Conservation (phyloP, 2,329 filamentous ascomycete genomes). For the Aspergillus viridinutans region DNA sequence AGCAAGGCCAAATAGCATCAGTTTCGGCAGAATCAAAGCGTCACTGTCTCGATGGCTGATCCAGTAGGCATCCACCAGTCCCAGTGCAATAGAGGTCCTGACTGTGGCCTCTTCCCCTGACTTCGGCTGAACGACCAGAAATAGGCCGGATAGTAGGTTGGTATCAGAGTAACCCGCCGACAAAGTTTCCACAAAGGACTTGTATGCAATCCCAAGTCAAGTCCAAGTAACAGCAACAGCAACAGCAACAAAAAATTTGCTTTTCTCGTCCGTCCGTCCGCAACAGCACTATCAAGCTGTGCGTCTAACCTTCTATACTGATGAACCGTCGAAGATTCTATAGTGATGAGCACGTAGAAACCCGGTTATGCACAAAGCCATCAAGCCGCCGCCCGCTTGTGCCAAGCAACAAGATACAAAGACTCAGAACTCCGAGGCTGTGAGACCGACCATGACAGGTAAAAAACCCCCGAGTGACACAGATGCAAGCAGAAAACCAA, state of each 20-base stretch:
- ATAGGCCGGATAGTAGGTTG: constrained; percentile 1
- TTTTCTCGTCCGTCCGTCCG: constrained; percentile 15
- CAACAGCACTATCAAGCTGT: constrained; percentile 11
- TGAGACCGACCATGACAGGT: constrained; percentile 12
- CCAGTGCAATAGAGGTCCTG: neutral
- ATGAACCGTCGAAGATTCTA: constrained; percentile 19
- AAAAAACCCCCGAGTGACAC: constrained; percentile 1
- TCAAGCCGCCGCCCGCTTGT: constrained; percentile 14
- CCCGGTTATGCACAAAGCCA: constrained; percentile 17
- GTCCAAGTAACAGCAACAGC: neutral
- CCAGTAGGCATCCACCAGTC: neutral
- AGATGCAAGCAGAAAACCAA: constrained; percentile 8
- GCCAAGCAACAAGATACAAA: constrained; percentile 11
- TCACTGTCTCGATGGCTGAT: neutral
- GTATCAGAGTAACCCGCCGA: constrained; percentile 6
- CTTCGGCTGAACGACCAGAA: constrained; percentile 1
- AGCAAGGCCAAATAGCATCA: neutral
- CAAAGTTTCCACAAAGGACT: neutral
- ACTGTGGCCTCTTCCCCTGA: neutral
- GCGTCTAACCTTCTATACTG: constrained; percentile 20
- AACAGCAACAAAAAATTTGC: constrained; percentile 13
- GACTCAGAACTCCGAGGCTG: constrained; percentile 15
- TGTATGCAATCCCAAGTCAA: constrained; percentile 1
- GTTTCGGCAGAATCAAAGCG: neutral
- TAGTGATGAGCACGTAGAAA: constrained; percentile 15